Conservation (phyloP, 2,329 filamentous ascomycete species). For the Venturia effusa region DNA sequence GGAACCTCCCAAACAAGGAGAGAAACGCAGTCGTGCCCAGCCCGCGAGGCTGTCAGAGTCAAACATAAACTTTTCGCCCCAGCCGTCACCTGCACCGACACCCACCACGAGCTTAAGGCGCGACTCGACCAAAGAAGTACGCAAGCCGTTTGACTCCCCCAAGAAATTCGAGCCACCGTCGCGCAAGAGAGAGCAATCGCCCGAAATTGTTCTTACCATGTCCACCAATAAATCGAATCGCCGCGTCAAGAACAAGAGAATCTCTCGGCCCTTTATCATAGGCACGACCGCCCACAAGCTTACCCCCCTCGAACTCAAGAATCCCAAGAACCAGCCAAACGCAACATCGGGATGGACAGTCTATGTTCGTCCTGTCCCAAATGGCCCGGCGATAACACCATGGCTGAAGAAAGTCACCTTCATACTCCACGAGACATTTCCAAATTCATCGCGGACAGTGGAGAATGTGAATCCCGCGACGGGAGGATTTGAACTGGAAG, state of each 20-base stretch:
- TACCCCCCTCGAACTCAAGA: conserved; percentile 54
- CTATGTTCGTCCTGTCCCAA: conserved; percentile 82
- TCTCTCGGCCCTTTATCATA: conserved; percentile 34
- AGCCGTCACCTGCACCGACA: not conserved
- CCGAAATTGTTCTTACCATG: not conserved
- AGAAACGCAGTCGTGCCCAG: not conserved
- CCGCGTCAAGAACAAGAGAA: conserved; percentile 25
- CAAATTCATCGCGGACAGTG: conserved; percentile 77
- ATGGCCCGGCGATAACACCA: conserved; percentile 75
- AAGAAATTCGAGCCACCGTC: not conserved
- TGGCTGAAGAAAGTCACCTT: conserved; percentile 97
- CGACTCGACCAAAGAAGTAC: not conserved
- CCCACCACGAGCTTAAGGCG: conserved; percentile 1
- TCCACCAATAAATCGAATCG: conserved; percentile 9
- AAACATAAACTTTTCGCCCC: conserved; percentile 2
- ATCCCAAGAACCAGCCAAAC: conserved; percentile 66
- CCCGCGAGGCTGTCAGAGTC: not conserved
- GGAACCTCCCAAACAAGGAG: conserved; percentile 1
- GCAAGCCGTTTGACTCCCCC: not conserved
- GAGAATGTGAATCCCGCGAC: conserved; percentile 51
- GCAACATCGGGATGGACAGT: conserved; percentile 97
- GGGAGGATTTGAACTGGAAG: conserved; percentile 62
- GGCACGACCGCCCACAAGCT: conserved; percentile 42
- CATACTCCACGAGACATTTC: conserved; percentile 94
- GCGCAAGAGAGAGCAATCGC: not conserved